Base-by-base conservation (phyloP, 192 early-diverging fungal species). In the Martensiomyces pterosporus region DNA sequence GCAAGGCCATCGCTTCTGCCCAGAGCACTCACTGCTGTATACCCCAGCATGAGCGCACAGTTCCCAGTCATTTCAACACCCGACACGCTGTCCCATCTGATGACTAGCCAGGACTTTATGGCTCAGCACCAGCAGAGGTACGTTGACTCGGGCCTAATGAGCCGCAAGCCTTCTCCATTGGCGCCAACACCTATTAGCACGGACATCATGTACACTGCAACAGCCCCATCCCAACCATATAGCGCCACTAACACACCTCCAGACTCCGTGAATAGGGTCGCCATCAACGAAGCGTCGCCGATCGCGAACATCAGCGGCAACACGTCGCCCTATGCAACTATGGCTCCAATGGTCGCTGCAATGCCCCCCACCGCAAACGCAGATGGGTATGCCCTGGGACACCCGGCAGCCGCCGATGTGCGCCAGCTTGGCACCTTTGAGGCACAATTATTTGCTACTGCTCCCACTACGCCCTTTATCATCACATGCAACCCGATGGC, bases 41-140 rank as follows among this genome's bases (percentile, higher is more conserved):
- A n/a, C n/a, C n/a, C n/a, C n/a, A 39, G 14, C 22, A 9, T 44
- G 1, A 4, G 26, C 12, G n/a, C 40, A 16, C 24, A 37, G 4
- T 12, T 43, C 8, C 43, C 53, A 18, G 18, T 55, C 0, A 55
- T 55, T 14, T 23, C 53, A n/a, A 40, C 53, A 19, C 53, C 53
- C 5, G 53, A 55, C 21, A 55, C 25, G 9, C 19, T 55, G 43
- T 39, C 44, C 4, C 53, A 55, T 12, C 35, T 55, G 15, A 22
- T 55, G 43, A 44, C 43, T 3, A 18, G 39, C 36, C 35, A 39
- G 10, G 53, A 44, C n/a, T 35, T 55, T 13, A n/a, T 21, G 24
- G 41, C 43, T 17, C 24, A 25, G 21, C 27, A 55, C 10, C 36
- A 55, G 0, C 43, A 47, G 19, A n/a, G 23, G n/a, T 32, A 29